These are phyloP conservation scores for Aureobasidium leucospermi DNA, from an alignment of 2,329 filamentous ascomycete genomes.

Conservation along the genomic window DNA sequence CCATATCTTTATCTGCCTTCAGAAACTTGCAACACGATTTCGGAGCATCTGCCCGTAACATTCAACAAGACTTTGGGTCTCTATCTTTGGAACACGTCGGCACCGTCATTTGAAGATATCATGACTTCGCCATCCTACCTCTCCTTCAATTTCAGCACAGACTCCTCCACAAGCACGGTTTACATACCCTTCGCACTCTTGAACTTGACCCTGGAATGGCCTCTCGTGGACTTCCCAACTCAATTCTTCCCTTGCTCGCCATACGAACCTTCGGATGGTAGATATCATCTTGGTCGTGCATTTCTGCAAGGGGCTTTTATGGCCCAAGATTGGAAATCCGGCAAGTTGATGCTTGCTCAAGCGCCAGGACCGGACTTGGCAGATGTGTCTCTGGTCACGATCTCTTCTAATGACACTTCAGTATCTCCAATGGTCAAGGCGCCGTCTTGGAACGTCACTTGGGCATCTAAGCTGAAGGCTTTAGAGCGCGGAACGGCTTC, in stretches of 20 bases:
- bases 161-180: not conserved
- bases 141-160: not conserved
- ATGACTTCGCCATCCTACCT: not conserved
- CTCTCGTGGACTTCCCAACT: not conserved
- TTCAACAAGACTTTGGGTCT: not conserved
- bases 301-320: not conserved
- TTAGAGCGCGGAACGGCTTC: not conserved
- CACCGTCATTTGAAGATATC: not conserved
- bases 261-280: not conserved
- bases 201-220: not conserved
- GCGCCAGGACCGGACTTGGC: not conserved
- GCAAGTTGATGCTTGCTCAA: not conserved
- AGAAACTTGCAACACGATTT: not conserved
- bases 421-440: conserved; percentile 11
- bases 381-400: not conserved
- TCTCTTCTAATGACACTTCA: conserved; percentile 2
- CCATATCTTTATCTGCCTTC: conserved; percentile 1
- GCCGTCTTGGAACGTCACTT: not conserved
- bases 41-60: not conserved
- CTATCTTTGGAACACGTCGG: not conserved
- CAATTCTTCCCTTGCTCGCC: conserved; percentile 1
- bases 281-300: conserved; percentile 5
- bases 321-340: conserved; percentile 1
- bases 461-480: not conserved
- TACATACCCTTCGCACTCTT: not conserved